Conservation (phyloP, 2,329 filamentous ascomycete genomes). For the Colletotrichum chlorophyti region DNA sequence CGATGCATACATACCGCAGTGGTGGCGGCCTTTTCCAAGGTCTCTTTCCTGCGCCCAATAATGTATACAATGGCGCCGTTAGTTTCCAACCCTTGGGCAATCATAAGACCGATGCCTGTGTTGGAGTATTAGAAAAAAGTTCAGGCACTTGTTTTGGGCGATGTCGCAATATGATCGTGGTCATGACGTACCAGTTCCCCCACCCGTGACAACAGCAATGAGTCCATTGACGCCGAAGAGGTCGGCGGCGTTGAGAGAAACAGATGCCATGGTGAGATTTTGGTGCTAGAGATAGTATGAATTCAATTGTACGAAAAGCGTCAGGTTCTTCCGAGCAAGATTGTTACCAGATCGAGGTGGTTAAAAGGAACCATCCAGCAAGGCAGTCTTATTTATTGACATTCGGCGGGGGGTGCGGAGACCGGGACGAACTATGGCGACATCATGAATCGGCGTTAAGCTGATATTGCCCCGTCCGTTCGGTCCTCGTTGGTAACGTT, state of each 20-base stretch:
- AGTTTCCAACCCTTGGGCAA: conserved; percentile 53
- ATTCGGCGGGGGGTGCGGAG: conserved; percentile 1
- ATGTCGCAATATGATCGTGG: neutral
- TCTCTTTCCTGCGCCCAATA: conserved; percentile 53
- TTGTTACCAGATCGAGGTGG: neutral
- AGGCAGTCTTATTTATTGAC: neutral
- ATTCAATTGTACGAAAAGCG: no score
- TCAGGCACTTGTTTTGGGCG: no score
- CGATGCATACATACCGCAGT: conserved; percentile 32
- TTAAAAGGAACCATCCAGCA: neutral
- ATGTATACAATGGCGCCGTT: conserved; percentile 62
- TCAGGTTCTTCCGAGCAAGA: no score
- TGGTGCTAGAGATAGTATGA: no score
- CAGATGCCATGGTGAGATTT: conserved; percentile 21
- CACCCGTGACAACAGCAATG: conserved; percentile 62
- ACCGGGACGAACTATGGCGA: conserved; percentile 19
- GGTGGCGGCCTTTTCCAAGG: conserved; percentile 47
- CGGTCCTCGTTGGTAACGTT: no score
- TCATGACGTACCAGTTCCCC: conserved; percentile 39
- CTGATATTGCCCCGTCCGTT: neutral
- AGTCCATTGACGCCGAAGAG: conserved; percentile 58
- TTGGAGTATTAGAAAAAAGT: neutral
- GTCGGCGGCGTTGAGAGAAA: conserved; percentile 28
- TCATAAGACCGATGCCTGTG: conserved; percentile 57
- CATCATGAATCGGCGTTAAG: conserved; percentile 16